These are phyloP conservation scores for Gossypium armourianum DNA, from an alignment of 441 rosid genomes.

Conservation along the genomic window DNA sequence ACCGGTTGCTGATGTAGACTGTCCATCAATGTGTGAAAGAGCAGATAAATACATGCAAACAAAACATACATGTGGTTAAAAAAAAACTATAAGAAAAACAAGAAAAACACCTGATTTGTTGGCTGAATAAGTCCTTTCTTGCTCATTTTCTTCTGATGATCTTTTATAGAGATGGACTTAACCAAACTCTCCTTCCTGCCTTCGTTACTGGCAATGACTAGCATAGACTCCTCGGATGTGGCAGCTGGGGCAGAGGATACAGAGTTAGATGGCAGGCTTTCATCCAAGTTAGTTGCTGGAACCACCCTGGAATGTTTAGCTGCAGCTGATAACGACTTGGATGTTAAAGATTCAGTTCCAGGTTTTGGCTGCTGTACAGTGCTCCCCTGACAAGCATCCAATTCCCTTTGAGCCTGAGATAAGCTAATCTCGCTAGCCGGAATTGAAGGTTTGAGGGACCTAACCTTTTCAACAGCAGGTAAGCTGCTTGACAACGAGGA, in stretches of 20 bases:
- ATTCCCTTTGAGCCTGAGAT: constrained; percentile 28
- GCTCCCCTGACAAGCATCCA: constrained; percentile 32
- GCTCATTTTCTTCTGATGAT: constrained; percentile 33
- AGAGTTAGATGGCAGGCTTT: constrained; percentile 17
- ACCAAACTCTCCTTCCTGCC: constrained; percentile 31
- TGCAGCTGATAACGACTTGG: constrained; percentile 27
- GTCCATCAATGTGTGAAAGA: constrained; percentile 30
- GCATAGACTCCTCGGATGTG: constrained; percentile 25
- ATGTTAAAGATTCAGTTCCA: constrained; percentile 27
- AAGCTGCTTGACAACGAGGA: constrained; percentile 21
- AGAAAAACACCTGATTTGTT: constrained; percentile 35
- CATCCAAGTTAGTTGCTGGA: constrained; percentile 26
- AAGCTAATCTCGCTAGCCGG: constrained; percentile 28
- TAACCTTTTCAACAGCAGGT: constrained; percentile 35
- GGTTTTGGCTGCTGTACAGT: constrained; percentile 31
- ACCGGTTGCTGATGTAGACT: constrained; percentile 18
- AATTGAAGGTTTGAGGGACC: constrained; percentile 28
- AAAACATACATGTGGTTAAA: background rate
- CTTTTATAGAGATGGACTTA: constrained; percentile 47
- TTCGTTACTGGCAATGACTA: constrained; percentile 21
- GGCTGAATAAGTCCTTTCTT: constrained; percentile 36
- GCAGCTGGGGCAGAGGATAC: constrained; percentile 18
- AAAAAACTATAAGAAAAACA: background rate
- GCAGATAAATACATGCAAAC: constrained; percentile 13
- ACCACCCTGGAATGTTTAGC: constrained; percentile 25